A percentile compares a stretch with the other conserved stretches of the same genome.
Evolutionary conservation across 2,329 filamentous ascomycete species (phyloP).

Genomic region (Chrysoporthe austroafricana): DNA sequence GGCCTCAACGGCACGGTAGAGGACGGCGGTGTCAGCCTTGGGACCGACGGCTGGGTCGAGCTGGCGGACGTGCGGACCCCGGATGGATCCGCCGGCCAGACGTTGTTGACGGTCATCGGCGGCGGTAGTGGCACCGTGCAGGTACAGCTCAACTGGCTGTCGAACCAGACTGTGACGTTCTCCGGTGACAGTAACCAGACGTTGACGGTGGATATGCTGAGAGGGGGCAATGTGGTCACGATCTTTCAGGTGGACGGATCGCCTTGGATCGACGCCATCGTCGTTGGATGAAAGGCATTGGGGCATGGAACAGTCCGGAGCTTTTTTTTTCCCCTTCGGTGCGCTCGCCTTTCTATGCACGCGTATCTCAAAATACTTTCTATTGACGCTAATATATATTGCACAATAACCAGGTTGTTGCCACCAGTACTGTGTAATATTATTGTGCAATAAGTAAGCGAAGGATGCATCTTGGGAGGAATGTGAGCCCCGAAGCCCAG

Average conservation of each 20-base stretch:
- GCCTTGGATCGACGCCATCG: not conserved
- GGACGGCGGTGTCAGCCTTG: not conserved
- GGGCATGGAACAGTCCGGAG: too few species aligned
- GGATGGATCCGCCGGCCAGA: not conserved
- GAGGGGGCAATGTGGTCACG: not conserved
- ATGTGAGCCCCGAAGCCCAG: not conserved
- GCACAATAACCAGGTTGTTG: not conserved
- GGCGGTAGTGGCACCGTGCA: not conserved
- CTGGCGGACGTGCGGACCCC: not conserved
- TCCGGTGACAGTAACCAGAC: not conserved
- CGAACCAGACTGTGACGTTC: not conserved
- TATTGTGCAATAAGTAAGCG: not conserved
- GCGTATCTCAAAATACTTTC: not conserved
- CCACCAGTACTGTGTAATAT: not conserved
- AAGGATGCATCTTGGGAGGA: not conserved
- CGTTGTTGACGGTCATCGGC: not conserved
- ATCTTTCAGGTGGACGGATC: not conserved
- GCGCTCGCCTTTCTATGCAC: not conserved
- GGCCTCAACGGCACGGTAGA: not conserved
- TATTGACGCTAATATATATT: too few species aligned
- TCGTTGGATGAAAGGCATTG: not conserved
- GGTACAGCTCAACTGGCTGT: slow-evolving; percentile 1
- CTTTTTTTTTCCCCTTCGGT: not conserved
- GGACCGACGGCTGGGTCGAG: not conserved
- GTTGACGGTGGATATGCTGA: not conserved